phyloP scores from a whole-genome alignment of 2,329 filamentous ascomycete genomes.

The Colletotrichum cereale region DNA sequence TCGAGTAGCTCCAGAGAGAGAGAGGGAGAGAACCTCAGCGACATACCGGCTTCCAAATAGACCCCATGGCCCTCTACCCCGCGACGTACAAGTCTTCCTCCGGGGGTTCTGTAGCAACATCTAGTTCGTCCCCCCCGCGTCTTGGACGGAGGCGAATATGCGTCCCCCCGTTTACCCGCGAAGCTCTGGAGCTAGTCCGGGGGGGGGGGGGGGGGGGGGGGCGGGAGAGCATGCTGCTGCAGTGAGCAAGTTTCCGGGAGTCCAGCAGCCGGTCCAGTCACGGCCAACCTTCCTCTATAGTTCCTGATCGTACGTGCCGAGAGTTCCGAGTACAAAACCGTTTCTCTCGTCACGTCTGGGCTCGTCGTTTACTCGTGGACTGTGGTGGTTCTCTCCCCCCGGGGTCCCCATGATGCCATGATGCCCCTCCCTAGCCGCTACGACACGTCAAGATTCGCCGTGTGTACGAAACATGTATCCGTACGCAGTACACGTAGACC shows the following conservation, averaged over 20 bases:
- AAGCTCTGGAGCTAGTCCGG: not conserved
- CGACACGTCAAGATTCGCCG: not conserved
- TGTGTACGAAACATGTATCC: not conserved
- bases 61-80: too few relatives aligned
- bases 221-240: too few relatives aligned
- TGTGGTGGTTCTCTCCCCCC: not conserved
- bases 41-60: too few relatives aligned
- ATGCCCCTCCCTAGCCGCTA: not conserved
- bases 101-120: not conserved
- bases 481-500: too few relatives aligned
- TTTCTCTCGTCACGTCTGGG: not conserved
- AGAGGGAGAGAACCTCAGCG: not conserved
- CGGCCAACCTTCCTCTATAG: not conserved
- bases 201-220: not conserved
- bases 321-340: not conserved
- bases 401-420: not conserved
- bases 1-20: not conserved
- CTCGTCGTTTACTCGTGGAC: not conserved
- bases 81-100: not conserved
- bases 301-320: not conserved
- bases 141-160: not conserved
- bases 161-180: not conserved
- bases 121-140: not conserved
- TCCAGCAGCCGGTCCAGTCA: not conserved
- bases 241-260: conserved; percentile 22